Evolutionary conservation across 2,329 filamentous ascomycete genomes (phyloP), one percentile per base, ranked within the genome.

Genomic region (Cordyceps fumosorosea): DNA sequence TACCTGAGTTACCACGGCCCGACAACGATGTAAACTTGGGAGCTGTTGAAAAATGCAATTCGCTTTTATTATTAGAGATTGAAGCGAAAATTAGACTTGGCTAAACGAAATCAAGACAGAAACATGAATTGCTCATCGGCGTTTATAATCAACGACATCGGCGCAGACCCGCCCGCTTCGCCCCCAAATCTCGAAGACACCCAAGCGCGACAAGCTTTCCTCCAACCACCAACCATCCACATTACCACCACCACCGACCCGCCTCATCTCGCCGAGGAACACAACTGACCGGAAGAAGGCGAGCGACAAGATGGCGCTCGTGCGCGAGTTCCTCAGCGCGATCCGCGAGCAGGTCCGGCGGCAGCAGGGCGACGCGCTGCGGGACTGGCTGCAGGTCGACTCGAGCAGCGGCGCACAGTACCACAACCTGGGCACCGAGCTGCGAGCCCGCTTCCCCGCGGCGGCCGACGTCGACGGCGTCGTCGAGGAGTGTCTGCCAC

Each of bases 301-400:
- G 29, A 29, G 34, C 34, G 34, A 37, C 16, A 22, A 47, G 2
- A 48, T 48, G 45, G 22, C 45, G 44, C 81, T 89, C 50, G 76
- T 90, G 24, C 79, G 85, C 66, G 80, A 88, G 66, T 95, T 93
- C 71, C 82, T 93, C 58, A 74, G 76, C 12, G 83, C 84, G 60
- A 82, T 93, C 60, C 82, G 84, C 58, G 67, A 70, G 51, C 71
- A 74, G 62, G 80, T 93, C 55, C 80, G 81, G 60, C 75, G 76
- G 22, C 84, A 86, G 64, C 82, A 93, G 74, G 89, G 88, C 64
- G 76, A 78, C 37, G 79, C 82, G 65, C 81, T 96, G 16, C 82
- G 88, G 65, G 80, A 85, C 63, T 93, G 85, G 79, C 81, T 96
- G 16, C 82, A 86, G 65, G 87, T 95, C 66, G 90, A 93, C 70